Evolutionary conservation across 805 yeast genomes (phyloP), one percentile per base, ranked within the genome.

Genomic region (Yamadazyma ubonensis): DNA sequence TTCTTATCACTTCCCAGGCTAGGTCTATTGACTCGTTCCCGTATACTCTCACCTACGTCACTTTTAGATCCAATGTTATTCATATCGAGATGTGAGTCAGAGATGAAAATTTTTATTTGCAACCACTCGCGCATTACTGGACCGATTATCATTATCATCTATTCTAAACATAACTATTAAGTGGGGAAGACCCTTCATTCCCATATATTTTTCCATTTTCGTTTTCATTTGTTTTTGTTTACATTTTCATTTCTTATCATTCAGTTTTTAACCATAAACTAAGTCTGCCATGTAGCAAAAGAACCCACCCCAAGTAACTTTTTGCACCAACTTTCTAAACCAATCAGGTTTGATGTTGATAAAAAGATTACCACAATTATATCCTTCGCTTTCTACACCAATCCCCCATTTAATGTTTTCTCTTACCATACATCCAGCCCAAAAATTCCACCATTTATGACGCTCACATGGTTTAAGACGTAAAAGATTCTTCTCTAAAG

Each of bases 381-480:
- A 85, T 2, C 89, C 91, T 57, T 89, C 96, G 45, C 82, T 77
- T 55, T 91, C 97, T 7, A 87, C 76, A 2, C 98, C 98, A 49
- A 83, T 78, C 0, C 97, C 98, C 70, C 83, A 77, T 46, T 84
- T 80, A 38, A 83, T 76, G 51, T 79, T 78, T 39, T 77, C 71
- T 41, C 96, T 70, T 5, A 90, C 79, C 8, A 84, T 84, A 63
- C 99, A 91, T 2, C 88, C 83, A 41, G 78, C 73, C 79, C 87
- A 76, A 50, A 87, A 72, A 55, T 91, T 90, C 93, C 96, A 91
- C 96, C 96, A 88, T 58, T 87, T 89, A 45, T 79, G 71, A 25
- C 90, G 65, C 57, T 89, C 95, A 57, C 99, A 91, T 1, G 93
- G 81, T 11, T 78, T 73, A 1, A 65, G 59, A 30, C 99, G 71